These are phyloP conservation scores for Brasenia schreberi DNA, from an alignment of 164 flowering plant species.

Conservation along the genomic window DNA sequence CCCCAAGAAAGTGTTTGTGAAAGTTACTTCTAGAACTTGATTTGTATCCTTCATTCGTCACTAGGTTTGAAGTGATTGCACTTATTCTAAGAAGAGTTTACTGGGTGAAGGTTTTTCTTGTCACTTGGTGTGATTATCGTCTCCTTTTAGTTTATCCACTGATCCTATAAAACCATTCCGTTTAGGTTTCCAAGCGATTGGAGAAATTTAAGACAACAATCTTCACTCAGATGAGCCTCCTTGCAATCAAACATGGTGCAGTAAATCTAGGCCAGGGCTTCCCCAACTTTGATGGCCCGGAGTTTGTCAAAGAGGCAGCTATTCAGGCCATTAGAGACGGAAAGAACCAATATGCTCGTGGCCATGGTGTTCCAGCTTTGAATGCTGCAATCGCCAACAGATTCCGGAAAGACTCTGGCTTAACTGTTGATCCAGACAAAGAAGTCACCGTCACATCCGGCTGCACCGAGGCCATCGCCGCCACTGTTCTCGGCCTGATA, in stretches of 20 bases:
- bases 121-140: background rate
- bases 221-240: constrained; percentile 91
- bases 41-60: no score
- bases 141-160: no score
- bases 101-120: no score
- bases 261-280: constrained; percentile 97
- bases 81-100: no score
- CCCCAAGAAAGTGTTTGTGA: no score
- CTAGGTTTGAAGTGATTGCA: no score
- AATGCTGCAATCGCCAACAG: constrained; percentile 71
- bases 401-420: constrained; percentile 75
- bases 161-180: background rate
- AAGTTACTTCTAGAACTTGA: no score
- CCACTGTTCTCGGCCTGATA: constrained; percentile 85
- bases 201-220: constrained; percentile 97
- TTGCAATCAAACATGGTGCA: constrained; percentile 88
- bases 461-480: constrained; percentile 98
- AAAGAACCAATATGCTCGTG: constrained; percentile 93
- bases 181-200: constrained; percentile 85
- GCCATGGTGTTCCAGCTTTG: constrained; percentile 80
- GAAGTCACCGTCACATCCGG: constrained; percentile 96
- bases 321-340: constrained; percentile 85
- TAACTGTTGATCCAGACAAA: constrained; percentile 79
- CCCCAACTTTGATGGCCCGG: constrained; percentile 98
- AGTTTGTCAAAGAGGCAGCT: constrained; percentile 95